Base-by-base conservation (phyloP, 1,284 basidiomycete species). In the Boletellus deceptivus region DNA sequence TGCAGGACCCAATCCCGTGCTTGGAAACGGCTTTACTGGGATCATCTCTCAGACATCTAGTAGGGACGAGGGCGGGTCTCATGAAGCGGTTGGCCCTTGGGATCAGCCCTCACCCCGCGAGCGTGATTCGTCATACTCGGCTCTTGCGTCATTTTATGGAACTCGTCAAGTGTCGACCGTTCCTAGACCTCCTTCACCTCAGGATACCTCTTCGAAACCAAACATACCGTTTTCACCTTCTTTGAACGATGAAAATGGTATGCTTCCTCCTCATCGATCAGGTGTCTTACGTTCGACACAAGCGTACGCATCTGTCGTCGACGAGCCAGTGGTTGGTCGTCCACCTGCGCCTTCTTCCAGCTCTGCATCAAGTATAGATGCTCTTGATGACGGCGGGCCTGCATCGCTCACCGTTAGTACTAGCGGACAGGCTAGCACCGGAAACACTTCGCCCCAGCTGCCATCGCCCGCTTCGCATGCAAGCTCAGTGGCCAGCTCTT, bases 391-490 rank as follows among this genome's bases (percentile, higher is more conserved):
- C 9, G 46, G 56, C 3, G 54, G 58, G 6, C 61, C 64, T 18
- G 33, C 54, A 4, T 56, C 67, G 24, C 72, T 84, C 4, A 76
- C 77, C 10, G 75, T 86, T 29, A 79, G 72, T 53, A 82, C 78
- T 0, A 75, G 74, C 31, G 67, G 52, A 59, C 76, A 65, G 64
- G 48, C 53, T 14, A 68, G 55, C 18, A 56, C 64, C 2, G 68
- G 68, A 10, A 70, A 67, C 49, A 59, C 64, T 6, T 73, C 72
- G 20, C 72, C 70, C 3, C 78, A 82, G 55, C 60, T 83, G 22
- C 79, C 80, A 27, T 82, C 80, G 7, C 80, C 80, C 37, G 75
- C 77, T 25, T 82, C 80, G 8, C 68, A 67, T 44, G 55, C 66
- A 16, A 53, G 68, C 13, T 67, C 65, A 9, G 60, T 55, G 14